phyloP scores from a whole-genome alignment of 768 basidiomycete species.

The Phlegmacium glaucopus region DNA sequence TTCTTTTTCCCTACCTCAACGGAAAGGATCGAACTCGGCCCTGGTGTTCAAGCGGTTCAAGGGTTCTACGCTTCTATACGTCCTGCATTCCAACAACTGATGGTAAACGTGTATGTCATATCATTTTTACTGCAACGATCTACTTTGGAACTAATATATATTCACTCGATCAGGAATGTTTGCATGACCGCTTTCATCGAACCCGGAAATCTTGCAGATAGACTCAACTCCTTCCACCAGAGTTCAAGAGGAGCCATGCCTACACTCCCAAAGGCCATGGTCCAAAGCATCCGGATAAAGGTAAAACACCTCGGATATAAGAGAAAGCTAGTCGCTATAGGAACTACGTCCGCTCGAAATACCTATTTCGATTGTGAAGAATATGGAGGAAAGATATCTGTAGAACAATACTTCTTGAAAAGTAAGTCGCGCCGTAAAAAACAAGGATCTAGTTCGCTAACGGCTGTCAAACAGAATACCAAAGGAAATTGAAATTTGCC shows the following conservation, averaged over 20 bases:
- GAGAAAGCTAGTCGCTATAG: conserved; percentile 34
- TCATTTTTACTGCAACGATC: not conserved
- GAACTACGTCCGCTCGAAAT: conserved; percentile 18
- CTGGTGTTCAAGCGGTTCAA: conserved; percentile 35
- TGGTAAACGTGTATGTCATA: conserved; percentile 48
- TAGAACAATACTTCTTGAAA: conserved; percentile 59
- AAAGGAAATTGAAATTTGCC: conserved; percentile 42
- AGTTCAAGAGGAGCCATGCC: conserved; percentile 42
- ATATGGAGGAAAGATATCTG: conserved; percentile 46
- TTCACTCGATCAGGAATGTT: conserved; percentile 35
- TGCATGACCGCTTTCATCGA: conserved; percentile 55
- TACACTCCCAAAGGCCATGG: conserved; percentile 43
- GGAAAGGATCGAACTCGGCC: conserved; percentile 25
- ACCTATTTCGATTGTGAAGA: conserved; percentile 24
- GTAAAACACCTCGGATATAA: conserved; percentile 55
- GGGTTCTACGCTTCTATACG: conserved; percentile 52
- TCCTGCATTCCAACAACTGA: conserved; percentile 43
- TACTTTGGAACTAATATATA: not conserved
- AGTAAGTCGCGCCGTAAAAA: conserved; percentile 45
- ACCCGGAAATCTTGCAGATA: conserved; percentile 60
- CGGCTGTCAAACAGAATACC: conserved; percentile 48
- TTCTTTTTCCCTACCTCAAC: conserved; percentile 48
- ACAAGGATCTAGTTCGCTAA: not conserved
- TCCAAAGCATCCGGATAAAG: conserved; percentile 53
- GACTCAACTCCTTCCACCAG: conserved; percentile 45